Evolutionary conservation across 2,329 filamentous ascomycete genomes (phyloP).

Genomic region (Clonostachys byssicola): DNA sequence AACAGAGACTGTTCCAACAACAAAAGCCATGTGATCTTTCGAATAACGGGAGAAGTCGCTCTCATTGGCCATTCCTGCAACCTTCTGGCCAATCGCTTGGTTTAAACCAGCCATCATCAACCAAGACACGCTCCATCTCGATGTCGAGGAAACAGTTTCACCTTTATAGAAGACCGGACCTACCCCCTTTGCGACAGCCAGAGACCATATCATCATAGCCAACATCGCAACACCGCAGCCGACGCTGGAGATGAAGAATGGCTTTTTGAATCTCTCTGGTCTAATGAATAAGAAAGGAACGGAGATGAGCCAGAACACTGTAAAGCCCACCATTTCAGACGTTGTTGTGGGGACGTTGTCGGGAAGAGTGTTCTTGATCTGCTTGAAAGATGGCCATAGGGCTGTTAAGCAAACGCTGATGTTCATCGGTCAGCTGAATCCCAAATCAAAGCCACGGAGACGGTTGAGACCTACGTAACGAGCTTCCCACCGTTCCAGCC

Average conservation of each 20-base stretch:
- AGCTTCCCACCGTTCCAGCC: conserved; percentile 26
- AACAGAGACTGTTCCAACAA: conserved; percentile 15
- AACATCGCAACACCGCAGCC: conserved; percentile 41
- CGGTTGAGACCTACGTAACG: conserved; percentile 4
- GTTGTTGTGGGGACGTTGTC: conserved; percentile 27
- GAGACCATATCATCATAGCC: conserved; percentile 41
- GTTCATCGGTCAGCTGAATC: too few species aligned
- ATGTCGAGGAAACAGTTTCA: conserved; percentile 7
- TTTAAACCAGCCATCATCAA: conserved; percentile 17
- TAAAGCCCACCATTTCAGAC: conserved; percentile 41
- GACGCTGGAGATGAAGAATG: conserved; percentile 34
- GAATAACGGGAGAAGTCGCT: conserved; percentile 20
- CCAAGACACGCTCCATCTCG: conserved; percentile 12
- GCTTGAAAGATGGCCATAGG: conserved; percentile 26
- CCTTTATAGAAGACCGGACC: conserved; percentile 33
- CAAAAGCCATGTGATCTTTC: conserved; percentile 9
- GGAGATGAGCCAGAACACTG: conserved; percentile 46
- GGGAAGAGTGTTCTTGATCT: conserved; percentile 38
- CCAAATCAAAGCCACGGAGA: too few species aligned
- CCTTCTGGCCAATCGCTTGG: conserved; percentile 16
- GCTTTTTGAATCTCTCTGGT: conserved; percentile 42
- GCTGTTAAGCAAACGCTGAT: conserved; percentile 1
- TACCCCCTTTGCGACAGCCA: conserved; percentile 34
- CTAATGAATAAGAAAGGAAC: conserved; percentile 41
- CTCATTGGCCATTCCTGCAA: conserved; percentile 19